Percentiles rank a stretch among this genome's conserved stretches.
Conservation (phyloP, 2,329 filamentous ascomycete genomes). For the Colletotrichum tabaci region DNA sequence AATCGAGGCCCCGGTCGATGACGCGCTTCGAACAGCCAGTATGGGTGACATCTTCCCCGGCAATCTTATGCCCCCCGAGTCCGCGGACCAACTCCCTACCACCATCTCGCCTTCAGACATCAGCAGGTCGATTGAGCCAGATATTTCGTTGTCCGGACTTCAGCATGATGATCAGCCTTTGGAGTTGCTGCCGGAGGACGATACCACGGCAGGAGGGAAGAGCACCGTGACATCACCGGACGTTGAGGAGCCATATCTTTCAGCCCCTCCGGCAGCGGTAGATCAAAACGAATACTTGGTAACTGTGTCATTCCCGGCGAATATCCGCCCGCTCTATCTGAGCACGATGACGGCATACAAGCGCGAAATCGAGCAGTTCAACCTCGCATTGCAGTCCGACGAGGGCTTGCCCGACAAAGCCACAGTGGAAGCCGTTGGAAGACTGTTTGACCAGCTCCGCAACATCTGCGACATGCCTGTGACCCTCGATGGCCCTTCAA, state of each 20-base stretch:
- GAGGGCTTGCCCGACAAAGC: slow-evolving; percentile 45
- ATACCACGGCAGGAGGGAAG: slow-evolving; percentile 23
- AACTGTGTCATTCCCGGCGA: slow-evolving; percentile 71
- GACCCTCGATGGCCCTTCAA: slow-evolving; percentile 61
- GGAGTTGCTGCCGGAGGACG: slow-evolving; percentile 31
- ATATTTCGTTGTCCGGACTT: slow-evolving; percentile 40
- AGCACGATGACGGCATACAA: slow-evolving; percentile 62
- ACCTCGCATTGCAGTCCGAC: slow-evolving; percentile 38
- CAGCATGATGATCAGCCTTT: slow-evolving; percentile 29
- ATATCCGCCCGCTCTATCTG: slow-evolving; percentile 66
- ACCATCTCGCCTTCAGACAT: slow-evolving; percentile 59
- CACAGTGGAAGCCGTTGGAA: slow-evolving; percentile 62
- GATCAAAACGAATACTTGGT: slow-evolving; percentile 63
- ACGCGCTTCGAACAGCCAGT: slow-evolving; percentile 32
- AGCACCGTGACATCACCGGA: slow-evolving; percentile 36
- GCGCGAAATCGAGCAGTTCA: slow-evolving; percentile 62
- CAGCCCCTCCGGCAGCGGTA: slow-evolving; percentile 30
- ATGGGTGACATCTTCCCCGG: slow-evolving; percentile 40
- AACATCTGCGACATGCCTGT: slow-evolving; percentile 72
- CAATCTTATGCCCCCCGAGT: slow-evolving; percentile 44
- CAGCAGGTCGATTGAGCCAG: slow-evolving; percentile 48
- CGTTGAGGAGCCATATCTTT: slow-evolving; percentile 30
- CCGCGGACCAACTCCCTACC: slow-evolving; percentile 45
- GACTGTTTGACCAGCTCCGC: slow-evolving; percentile 65
- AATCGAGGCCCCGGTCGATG: slow-evolving; percentile 2